Base-by-base conservation (phyloP, 2,329 filamentous ascomycete species). In the Colletotrichum magnum region DNA sequence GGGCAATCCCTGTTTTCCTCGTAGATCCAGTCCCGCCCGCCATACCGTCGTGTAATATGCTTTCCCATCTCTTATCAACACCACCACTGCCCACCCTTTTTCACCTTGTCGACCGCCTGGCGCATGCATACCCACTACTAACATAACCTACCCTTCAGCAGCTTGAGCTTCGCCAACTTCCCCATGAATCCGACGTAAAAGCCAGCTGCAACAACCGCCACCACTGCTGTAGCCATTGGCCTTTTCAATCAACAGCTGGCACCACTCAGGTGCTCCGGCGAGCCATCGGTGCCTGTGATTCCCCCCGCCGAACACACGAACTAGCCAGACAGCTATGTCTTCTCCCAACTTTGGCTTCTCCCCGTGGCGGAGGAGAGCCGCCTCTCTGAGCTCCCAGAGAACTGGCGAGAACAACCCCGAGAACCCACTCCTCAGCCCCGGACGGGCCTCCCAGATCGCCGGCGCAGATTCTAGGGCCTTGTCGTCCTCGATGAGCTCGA, bases 261-360 rank as follows among this genome's bases (percentile, higher is more conserved):
- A 47, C 51, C 63, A 41, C 16, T 32, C 7, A 26, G 63, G 67
- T 69, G 62, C 51, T 47, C 48, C 56, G 57, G 58, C 52, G 41
- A 69, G 41, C 43, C 57, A n/a, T 43, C 47, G 50, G 61, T 39
- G 48, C 32, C 54, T 52, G 21, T 24, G 51, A 43, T 41, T 41
- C 26, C 41, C 43, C 26, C 45, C 56, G 54, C 56, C 59, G 50
- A 53, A 64, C 56, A 56, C 28, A 41, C 21, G 26, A 53, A 21
- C 48, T 24, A 65, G 45, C 60, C 28, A 64, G 45, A 47, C 28
- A 64, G 62, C 73, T 73, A 87, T 87, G 85, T 85, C 85, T 57
- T 83, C 80, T 70, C 81, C 85, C 4, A 76, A 79, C 58, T 79
- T 83, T 66, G 80, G 81, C 72, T 86, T 87, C 77, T 81, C 84